Base-by-base conservation (phyloP, 495 filamentous ascomycete species). In the Sporormia fimetaria region DNA sequence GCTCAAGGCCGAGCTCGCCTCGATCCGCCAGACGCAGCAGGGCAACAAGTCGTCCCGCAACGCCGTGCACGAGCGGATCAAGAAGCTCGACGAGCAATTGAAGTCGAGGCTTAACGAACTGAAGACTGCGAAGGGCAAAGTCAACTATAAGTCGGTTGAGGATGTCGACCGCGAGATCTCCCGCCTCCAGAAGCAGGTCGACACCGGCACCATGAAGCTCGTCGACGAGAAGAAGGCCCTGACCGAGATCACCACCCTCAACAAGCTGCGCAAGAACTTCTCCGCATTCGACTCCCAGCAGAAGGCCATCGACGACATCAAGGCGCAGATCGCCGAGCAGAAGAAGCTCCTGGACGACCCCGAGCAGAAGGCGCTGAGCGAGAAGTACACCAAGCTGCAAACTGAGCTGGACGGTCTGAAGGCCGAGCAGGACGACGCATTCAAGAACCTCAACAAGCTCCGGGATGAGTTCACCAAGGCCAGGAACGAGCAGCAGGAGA, bases 211-310 rank as follows among this genome's bases (percentile, higher is more conserved):
- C 48, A 81, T 96, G 78, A 90, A 84, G 55, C 61, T 99, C 40
- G 92, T 95, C 3, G 90, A 96, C 45, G 92, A 96, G 74, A 88
- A 83, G 71, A 95, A 93, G 71, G 82, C 86, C 4, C 68, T 96
- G 1, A 61, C 71, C 14, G 85, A 94, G 49, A 76, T 92, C 40
- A 80, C 79, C 32, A 81, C 63, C 59, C 66, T 95, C 47, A 76
- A 81, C 57, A 93, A 87, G 69, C 77, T 81, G 60, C 79, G 81
- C 62, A 96, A 94, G 76, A 78, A 73, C 61, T 94, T 96, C 54
- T 76, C 75, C 32, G 73, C 74, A 24, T 78, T 96, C 55, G 83
- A 88, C 14, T 78, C 82, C 25, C 65, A 70, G 15, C 81, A 95
- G 62, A 85, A 85, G 68, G 68, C 66, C 16, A 96, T 98, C 57